Evolutionary conservation across 768 basidiomycete genomes (phyloP).

Genomic region (Xerocomellus dryophilus): DNA sequence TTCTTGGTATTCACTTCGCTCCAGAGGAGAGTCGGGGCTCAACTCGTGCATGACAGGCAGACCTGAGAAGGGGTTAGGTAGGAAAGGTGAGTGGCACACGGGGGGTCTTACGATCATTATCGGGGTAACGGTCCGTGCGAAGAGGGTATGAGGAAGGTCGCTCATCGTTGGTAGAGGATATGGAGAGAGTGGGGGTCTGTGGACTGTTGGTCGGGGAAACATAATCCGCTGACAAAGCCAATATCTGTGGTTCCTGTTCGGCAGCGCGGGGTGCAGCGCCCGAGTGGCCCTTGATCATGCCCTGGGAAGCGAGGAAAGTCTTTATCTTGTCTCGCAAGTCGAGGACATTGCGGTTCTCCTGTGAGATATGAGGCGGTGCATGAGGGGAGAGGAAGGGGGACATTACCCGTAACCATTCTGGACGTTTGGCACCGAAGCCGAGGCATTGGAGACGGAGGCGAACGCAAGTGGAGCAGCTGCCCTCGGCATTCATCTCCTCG

Average conservation of each 20-base stretch:
- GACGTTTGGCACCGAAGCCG: conserved; percentile 81
- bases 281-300: conserved; percentile 88
- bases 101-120: conserved; percentile 29
- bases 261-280: conserved; percentile 58
- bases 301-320: conserved; percentile 71
- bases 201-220: conserved; percentile 40
- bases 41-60: conserved; percentile 31
- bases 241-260: conserved; percentile 56
- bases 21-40: conserved; percentile 34
- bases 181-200: conserved; percentile 48
- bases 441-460: conserved; percentile 82
- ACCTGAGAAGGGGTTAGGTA: conserved; percentile 15
- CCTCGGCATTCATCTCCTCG: conserved; percentile 59
- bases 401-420: conserved; percentile 78
- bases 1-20: conserved; percentile 29
- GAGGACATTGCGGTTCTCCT: conserved; percentile 70
- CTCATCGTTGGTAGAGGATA: conserved; percentile 40
- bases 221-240: conserved; percentile 46
- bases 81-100: not conserved
- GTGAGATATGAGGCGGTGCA: conserved; percentile 12
- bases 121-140: conserved; percentile 27
- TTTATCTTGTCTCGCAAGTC: conserved; percentile 78
- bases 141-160: conserved; percentile 37
- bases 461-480: conserved; percentile 70
- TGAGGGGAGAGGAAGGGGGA: not conserved